Evolutionary conservation across 352 stramenopile genomes (phyloP).

Genomic region (Elongisporangium undulatum): DNA sequence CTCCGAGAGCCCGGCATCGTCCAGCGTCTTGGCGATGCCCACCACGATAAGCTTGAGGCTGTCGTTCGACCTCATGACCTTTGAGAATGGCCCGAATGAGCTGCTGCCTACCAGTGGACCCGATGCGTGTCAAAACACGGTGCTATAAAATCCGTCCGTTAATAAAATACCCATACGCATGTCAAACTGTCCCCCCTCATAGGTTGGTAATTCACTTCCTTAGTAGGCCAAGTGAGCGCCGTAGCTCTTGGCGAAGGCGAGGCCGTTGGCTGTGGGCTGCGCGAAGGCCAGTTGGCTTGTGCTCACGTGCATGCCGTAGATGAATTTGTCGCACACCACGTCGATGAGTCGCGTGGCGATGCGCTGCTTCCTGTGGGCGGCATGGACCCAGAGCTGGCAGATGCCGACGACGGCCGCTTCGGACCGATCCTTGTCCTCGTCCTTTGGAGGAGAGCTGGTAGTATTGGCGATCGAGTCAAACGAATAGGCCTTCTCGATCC

Average conservation of each 20-base stretch:
- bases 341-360: slow-evolving; percentile 65
- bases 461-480: slow-evolving; percentile 21
- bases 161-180: too few species aligned
- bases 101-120: not conserved
- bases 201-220: not conserved
- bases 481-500: slow-evolving; percentile 36
- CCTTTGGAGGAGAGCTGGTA: slow-evolving; percentile 4
- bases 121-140: not conserved
- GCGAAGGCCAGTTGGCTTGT: slow-evolving; percentile 58
- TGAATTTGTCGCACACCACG: slow-evolving; percentile 54
- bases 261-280: slow-evolving; percentile 64
- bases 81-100: not conserved
- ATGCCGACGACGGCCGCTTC: slow-evolving; percentile 45
- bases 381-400: slow-evolving; percentile 73
- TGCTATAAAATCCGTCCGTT: not conserved
- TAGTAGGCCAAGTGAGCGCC: slow-evolving; percentile 21
- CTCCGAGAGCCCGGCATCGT: slow-evolving; percentile 59
- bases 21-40: slow-evolving; percentile 68
- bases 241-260: slow-evolving; percentile 58
- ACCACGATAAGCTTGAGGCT: slow-evolving; percentile 85
- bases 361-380: slow-evolving; percentile 31
- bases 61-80: slow-evolving; percentile 63
- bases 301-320: slow-evolving; percentile 60
- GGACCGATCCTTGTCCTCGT: slow-evolving; percentile 3
- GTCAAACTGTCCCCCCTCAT: too few species aligned